Conservation (phyloP, 306 rosid species). For the Castanea crenata region DNA sequence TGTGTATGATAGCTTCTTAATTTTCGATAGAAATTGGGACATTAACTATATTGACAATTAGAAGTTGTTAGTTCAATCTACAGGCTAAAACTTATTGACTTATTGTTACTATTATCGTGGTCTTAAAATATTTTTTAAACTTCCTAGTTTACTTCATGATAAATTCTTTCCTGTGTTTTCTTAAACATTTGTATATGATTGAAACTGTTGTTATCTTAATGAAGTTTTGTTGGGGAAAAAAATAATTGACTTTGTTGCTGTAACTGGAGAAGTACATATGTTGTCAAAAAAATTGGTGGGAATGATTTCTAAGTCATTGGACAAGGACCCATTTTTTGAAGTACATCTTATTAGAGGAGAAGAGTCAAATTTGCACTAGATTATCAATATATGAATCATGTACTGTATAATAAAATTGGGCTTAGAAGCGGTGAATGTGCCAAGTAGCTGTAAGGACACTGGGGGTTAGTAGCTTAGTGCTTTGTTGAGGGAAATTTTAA, state of each 20-base stretch:
- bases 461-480: background rate
- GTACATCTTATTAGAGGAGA: background rate
- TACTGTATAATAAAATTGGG: no score
- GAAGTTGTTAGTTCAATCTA: background rate
- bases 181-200: background rate
- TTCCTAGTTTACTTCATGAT: background rate
- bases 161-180: background rate
- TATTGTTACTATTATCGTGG: background rate
- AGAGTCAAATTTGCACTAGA: background rate
- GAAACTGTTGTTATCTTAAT: background rate
- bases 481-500: background rate
- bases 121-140: background rate
- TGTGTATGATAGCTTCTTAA: conserved; percentile 9
- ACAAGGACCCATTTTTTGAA: background rate
- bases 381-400: no score
- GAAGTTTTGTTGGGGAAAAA: background rate
- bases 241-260: background rate
- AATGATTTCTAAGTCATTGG: background rate
- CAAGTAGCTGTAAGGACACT: no score
- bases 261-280: no score
- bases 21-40: background rate
- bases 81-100: background rate
- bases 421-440: no score
- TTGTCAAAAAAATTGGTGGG: background rate
- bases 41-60: background rate